A percentile compares a stretch with the other conserved stretches of the same genome.
These are phyloP conservation scores for Penicillium cataractarum DNA, from an alignment of 495 filamentous ascomycete genomes.

Conservation along the genomic window DNA sequence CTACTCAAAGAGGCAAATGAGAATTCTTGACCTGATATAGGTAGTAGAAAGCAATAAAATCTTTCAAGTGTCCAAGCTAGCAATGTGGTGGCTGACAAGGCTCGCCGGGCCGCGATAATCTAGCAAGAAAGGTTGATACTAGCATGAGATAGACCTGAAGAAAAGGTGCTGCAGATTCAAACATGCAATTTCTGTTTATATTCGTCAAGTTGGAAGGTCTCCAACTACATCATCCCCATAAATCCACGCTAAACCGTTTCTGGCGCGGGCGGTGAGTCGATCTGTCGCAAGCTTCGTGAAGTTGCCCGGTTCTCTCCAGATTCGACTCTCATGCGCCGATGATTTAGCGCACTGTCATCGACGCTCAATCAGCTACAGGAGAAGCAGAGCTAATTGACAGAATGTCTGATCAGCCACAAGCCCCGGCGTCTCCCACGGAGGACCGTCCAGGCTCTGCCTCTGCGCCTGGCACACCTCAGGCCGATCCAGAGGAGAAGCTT, in stretches of 20 bases:
- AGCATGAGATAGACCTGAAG: background rate
- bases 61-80: too few species aligned
- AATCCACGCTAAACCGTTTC: background rate
- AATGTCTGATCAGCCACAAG: constrained; percentile 19
- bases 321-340: constrained; percentile 4
- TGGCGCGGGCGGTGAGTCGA: constrained; percentile 8
- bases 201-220: background rate
- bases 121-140: background rate
- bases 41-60: too few species aligned
- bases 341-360: background rate
- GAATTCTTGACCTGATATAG: too few species aligned
- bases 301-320: background rate
- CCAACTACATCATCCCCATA: background rate
- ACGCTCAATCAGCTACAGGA: background rate
- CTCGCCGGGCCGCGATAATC: too few species aligned
- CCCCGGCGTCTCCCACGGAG: constrained; percentile 1
- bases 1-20: too few species aligned
- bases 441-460: constrained; percentile 5
- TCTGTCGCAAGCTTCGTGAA: constrained; percentile 5
- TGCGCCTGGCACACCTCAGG: constrained; percentile 11
- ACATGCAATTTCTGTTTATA: background rate
- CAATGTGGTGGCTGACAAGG: too few species aligned
- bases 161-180: background rate
- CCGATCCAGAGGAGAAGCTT: constrained; percentile 15
- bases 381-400: constrained; percentile 14